Evolutionary conservation across 2,329 filamentous ascomycete genomes (phyloP).

Genomic region (Chrysosporium keratinophilum): DNA sequence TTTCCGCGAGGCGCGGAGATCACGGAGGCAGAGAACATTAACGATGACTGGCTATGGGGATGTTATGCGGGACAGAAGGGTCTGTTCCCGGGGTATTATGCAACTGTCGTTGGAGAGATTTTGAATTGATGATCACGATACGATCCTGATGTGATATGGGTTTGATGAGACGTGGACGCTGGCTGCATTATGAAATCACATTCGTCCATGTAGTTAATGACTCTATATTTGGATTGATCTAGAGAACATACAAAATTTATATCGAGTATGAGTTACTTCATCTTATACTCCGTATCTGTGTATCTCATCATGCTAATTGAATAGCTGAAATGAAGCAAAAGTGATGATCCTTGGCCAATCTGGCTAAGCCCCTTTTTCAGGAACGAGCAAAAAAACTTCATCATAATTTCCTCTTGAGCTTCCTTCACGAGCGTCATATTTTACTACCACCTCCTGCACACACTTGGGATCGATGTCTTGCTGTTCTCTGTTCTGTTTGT

Average conservation of each 20-base stretch:
- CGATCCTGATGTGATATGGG: background rate
- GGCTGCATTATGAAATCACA: background rate
- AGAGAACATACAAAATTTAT: no score
- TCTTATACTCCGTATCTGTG: no score
- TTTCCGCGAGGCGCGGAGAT: slow-evolving; percentile 80
- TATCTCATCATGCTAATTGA: no score
- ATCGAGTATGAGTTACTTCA: no score
- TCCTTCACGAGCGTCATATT: no score
- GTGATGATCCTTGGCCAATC: background rate
- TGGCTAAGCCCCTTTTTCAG: background rate
- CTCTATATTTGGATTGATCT: no score
- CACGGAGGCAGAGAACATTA: slow-evolving; percentile 72
- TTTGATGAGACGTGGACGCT: background rate
- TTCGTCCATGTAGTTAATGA: background rate
- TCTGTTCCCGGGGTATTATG: slow-evolving; percentile 71
- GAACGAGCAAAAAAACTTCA: background rate
- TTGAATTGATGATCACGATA: background rate
- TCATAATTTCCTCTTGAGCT: no score
- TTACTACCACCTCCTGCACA: no score
- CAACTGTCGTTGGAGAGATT: slow-evolving; percentile 41
- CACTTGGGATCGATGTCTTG: no score
- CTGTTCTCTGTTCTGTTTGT: no score
- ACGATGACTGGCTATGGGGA: slow-evolving; percentile 83
- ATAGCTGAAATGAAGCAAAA: background rate
- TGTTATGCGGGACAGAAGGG: slow-evolving; percentile 72